Base-by-base conservation (phyloP, 495 filamentous ascomycete species). In the Xylaria acuta region DNA sequence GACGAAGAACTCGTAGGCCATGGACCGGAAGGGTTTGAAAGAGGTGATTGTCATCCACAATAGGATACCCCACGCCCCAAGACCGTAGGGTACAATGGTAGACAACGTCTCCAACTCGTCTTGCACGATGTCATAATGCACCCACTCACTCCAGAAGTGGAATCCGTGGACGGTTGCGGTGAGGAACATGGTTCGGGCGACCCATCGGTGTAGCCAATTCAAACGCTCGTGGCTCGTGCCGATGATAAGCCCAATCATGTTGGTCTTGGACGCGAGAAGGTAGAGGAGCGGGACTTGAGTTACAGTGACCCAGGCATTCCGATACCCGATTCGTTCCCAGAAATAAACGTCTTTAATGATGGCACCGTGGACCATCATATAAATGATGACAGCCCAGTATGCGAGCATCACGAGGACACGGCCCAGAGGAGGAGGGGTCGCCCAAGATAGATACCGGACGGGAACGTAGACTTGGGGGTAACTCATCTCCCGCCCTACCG, bases 201-300 rank as follows among this genome's bases (percentile, higher is more conserved):
- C 87, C 92, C 94, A 95, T 69, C 93, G 86, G 76, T 97, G 94
- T 65, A 94, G 86, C 93, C 93, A 95, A 75, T 95, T 95, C 62
- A 97, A 78, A 20, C 91, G 84, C 80, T 94, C 91, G 71, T 96
- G 90, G 67, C 90, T 90, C 43, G 86, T 88, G 5, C 92, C 94
- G 8, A 86, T 85, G 20, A 95, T 79, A 34, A 86, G 82, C 3
- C 92, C 92, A 47, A 95, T 85, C 67, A 95, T 82, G 76, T 91
- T 96, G 76, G 88, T 86, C 84, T 93, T 93, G n/a, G 90, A 91
- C 11, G 93, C 88, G 27, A 97, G 88, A 34, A 96, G 85, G 77
- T 93, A 93, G 59, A 97, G 83, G 18, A 97, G 77, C 3, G 94
- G 94, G n/a, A 97, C 77, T 80, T 97, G 94, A n/a, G 88, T 89